These are phyloP conservation scores for Blepharisma undulans DNA, from an alignment of 169 alveolate species.

Conservation along the genomic window DNA sequence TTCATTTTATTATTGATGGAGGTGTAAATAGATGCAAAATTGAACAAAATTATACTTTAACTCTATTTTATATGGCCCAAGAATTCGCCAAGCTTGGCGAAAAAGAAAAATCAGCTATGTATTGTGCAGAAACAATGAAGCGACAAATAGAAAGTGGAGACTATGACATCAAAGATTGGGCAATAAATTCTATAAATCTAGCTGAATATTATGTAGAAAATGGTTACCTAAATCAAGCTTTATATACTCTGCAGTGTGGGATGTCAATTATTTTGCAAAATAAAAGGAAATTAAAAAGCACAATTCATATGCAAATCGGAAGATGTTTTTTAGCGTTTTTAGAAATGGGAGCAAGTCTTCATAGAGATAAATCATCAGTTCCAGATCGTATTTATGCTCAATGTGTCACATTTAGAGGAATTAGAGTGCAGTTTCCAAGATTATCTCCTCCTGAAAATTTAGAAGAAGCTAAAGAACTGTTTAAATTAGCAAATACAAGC, in stretches of 20 bases:
- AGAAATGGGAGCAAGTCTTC: background rate
- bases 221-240: conserved; percentile 76
- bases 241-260: conserved; percentile 80
- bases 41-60: conserved; percentile 82
- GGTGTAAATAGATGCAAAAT: conserved; percentile 70
- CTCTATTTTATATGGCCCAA: conserved; percentile 85
- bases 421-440: conserved; percentile 64
- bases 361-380: conserved; percentile 15
- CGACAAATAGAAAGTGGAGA: conserved; percentile 80
- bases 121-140: conserved; percentile 84
- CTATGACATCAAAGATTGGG: conserved; percentile 83
- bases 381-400: conserved; percentile 66
- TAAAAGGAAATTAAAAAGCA: conserved; percentile 76
- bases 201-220: conserved; percentile 83
- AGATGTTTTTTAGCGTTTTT: conserved; percentile 36
- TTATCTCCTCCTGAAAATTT: conserved; percentile 62
- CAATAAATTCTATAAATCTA: conserved; percentile 80
- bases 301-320: conserved; percentile 80
- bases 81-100: conserved; percentile 82
- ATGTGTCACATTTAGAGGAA: conserved; percentile 62
- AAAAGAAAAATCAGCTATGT: conserved; percentile 81
- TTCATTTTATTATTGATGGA: conserved; percentile 71
- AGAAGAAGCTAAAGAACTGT: conserved; percentile 82
- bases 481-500: conserved; percentile 79
- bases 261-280: conserved; percentile 58